Evolutionary conservation across 768 basidiomycete species (phyloP).

Genomic region (Naematelia aurantialba): DNA sequence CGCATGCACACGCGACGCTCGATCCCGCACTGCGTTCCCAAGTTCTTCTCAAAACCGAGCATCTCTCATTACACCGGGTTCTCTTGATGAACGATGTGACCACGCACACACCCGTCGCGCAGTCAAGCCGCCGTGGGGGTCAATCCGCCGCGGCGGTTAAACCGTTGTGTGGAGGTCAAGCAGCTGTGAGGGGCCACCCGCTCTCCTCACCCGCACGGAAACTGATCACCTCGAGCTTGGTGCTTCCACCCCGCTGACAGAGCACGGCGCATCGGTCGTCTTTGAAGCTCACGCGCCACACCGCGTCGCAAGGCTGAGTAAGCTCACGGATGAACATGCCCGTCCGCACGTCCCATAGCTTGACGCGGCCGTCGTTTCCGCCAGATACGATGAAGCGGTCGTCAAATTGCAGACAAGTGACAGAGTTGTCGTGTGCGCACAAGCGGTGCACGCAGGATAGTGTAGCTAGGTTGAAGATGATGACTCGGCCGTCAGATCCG

Average conservation of each 20-base stretch:
- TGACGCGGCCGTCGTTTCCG: conserved; percentile 77
- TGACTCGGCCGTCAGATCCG: conserved; percentile 81
- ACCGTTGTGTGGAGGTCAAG: too few species aligned
- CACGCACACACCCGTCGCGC: too few species aligned
- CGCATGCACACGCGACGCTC: too few species aligned
- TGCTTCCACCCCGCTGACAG: conserved; percentile 74
- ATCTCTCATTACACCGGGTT: too few species aligned
- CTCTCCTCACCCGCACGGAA: conserved; percentile 43
- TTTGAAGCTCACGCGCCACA: conserved; percentile 77
- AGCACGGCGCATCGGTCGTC: conserved; percentile 72
- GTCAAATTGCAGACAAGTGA: conserved; percentile 85
- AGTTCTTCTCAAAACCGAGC: too few species aligned
- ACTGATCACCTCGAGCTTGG: conserved; percentile 80
- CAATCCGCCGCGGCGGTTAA: too few species aligned
- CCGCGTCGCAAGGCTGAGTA: conserved; percentile 64
- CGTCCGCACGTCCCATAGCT: conserved; percentile 54
- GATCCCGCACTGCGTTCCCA: too few species aligned
- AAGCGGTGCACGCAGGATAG: conserved; percentile 56
- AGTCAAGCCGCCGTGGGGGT: too few species aligned
- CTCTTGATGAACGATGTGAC: too few species aligned
- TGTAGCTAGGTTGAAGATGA: conserved; percentile 60
- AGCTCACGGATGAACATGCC: conserved; percentile 73
- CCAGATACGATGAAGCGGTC: conserved; percentile 67
- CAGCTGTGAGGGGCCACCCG: neutral
- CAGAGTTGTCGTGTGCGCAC: conserved; percentile 79